Evolutionary conservation across 2,329 filamentous ascomycete species (phyloP), one percentile per base, ranked within the genome.

Genomic region (Phaeoacremonium minimum): DNA sequence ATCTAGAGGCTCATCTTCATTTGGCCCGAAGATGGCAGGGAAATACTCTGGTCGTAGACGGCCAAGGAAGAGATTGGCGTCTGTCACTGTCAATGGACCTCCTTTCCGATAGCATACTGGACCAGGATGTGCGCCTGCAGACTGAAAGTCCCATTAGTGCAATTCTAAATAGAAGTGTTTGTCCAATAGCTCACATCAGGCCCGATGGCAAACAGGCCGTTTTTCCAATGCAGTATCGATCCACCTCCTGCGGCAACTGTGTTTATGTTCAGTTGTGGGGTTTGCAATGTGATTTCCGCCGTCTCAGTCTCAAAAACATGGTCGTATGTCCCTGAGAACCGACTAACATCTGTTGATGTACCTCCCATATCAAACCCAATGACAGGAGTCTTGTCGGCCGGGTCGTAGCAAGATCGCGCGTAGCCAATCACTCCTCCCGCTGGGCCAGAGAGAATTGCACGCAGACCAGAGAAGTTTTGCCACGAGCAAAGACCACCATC

Each of bases 161-260:
- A n/a, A n/a, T n/a, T n/a, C n/a, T n/a, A n/a, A n/a, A n/a, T n/a
- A n/a, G n/a, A n/a, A n/a, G n/a, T n/a, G n/a, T n/a, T n/a, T n/a
- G n/a, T n/a, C n/a, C n/a, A n/a, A n/a, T n/a, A n/a, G n/a, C n/a
- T n/a, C n/a, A n/a, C n/a, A n/a, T n/a, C 79, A 2, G 81, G 81
- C 0, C 81, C 81, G 9, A 84, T 80, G 1, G 79, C 73, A 41
- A 85, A 83, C 1, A 85, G 61, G 1, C 80, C 80, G 38, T 84
- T 85, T 35, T 72, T 73, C 82, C 82, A 42, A 84, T 84, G 14
- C 84, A 83, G 7, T n/a, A n/a, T n/a, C n/a, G n/a, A n/a, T n/a
- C n/a, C n/a, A n/a, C n/a, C n/a, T n/a, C n/a, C n/a, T n/a, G 84
- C 83, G 15, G 84, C 84, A 4, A 88, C 84, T 2, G 86, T 90